Percentiles rank a stretch among this genome's conserved stretches.
Evolutionary conservation across 2,329 filamentous ascomycete species (phyloP).

Genomic region (Lecanicillium sp.): DNA sequence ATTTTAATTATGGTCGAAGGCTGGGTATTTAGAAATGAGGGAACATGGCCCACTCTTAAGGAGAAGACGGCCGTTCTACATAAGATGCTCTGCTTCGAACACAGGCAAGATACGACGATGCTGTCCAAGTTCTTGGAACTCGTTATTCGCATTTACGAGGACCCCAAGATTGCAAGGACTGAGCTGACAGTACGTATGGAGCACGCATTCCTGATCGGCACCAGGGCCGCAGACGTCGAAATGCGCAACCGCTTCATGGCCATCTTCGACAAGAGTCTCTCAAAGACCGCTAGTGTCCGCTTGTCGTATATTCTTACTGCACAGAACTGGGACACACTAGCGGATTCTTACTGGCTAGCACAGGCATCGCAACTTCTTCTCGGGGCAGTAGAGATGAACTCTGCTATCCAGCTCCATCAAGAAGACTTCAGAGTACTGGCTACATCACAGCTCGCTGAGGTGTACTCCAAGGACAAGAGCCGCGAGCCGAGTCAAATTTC

Average conservation of each 20-base stretch:
- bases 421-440: conserved; percentile 79
- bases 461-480: conserved; percentile 64
- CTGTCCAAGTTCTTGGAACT: conserved; percentile 90
- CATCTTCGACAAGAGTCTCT: conserved; percentile 91
- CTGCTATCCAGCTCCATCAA: conserved; percentile 65
- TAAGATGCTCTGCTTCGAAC: conserved; percentile 96
- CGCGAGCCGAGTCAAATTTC: conserved; percentile 59
- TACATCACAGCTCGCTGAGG: conserved; percentile 62
- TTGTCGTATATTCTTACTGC: conserved; percentile 81
- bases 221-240: conserved; percentile 83
- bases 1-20: conserved; percentile 87
- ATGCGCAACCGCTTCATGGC: conserved; percentile 96
- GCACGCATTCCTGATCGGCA: conserved; percentile 94
- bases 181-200: conserved; percentile 96
- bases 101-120: conserved; percentile 72
- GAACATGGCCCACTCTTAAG: conserved; percentile 93
- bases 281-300: conserved; percentile 82
- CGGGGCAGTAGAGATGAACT: conserved; percentile 80
- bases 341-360: conserved; percentile 92
- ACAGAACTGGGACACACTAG: conserved; percentile 95
- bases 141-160: conserved; percentile 96
- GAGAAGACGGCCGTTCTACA: conserved; percentile 98
- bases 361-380: conserved; percentile 91
- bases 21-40: conserved; percentile 94
- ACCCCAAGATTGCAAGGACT: conserved; percentile 88